Evolutionary conservation across 306 rosid species (phyloP), one percentile per base, ranked within the genome.

Genomic region (Vachellia collinsii): DNA sequence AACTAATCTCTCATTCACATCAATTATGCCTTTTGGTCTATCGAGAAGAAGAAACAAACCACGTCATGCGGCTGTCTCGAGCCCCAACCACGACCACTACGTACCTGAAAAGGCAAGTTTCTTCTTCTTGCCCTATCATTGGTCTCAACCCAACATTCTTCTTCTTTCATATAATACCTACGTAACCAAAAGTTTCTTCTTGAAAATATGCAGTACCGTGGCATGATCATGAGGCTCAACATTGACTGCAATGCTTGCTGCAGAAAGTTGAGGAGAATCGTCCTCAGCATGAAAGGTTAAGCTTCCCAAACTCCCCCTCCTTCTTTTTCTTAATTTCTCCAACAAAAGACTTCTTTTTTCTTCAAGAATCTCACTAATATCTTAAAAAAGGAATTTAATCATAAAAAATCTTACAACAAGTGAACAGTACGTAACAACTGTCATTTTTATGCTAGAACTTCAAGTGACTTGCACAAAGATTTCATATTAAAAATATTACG

Each of bases 181-280:
- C 34, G 34, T 29, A 17, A 67, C 46, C 50, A 41, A 2, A 29
- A 11, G 37, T 22, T 22, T 44, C 41, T 70, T 44, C 7, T 44
- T 70, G 48, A 11, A 48, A 76, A 69, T 73, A 0, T 86, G 82
- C 90, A 91, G 93, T 78, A 77, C 37, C 71, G 66, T 64, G 86
- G 88, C 85, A 81, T 89, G 93, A 61, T 81, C 65, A 50, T 89
- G 87, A 84, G 86, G 81, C 85, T 89, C 88, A 89, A 86, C 69
- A 62, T 87, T 66, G 91, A 89, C 64, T 89, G 95, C 86, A 83
- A 89, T 64, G 82, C 75, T 53, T 88, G 94, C 41, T 84, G 82
- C 79, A 78, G 85, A 58, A 91, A 87, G 78, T 58, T 80, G 11
- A 87, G 92, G 67, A 88, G 88, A 70, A 53, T 79, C 51, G 22